Evolutionary conservation across 2,329 filamentous ascomycete genomes (phyloP).

Genomic region (Venturia carpophila): DNA sequence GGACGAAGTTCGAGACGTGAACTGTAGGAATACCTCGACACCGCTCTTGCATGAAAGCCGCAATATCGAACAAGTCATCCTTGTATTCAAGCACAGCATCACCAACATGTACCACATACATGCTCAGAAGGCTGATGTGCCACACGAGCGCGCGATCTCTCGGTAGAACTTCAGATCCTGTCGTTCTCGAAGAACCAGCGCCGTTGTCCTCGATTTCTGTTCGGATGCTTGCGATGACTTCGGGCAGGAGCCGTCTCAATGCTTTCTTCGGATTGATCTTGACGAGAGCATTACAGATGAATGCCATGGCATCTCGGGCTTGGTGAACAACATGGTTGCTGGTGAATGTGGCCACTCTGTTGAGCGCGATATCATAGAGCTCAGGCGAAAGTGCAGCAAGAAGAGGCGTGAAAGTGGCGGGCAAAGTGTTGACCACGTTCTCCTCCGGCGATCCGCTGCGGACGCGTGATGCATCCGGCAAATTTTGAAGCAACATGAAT

Average conservation of each 20-base stretch:
- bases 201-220: conserved; percentile 97
- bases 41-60: conserved; percentile 91
- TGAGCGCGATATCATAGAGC: conserved; percentile 82
- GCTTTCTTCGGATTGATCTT: conserved; percentile 94
- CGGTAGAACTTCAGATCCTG: conserved; percentile 85
- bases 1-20: conserved; percentile 94
- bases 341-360: conserved; percentile 88
- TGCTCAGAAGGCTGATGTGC: conserved; percentile 94
- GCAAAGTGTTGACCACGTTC: conserved; percentile 90
- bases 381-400: conserved; percentile 88
- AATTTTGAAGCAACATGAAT: conserved; percentile 89
- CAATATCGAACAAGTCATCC: conserved; percentile 81
- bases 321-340: conserved; percentile 94
- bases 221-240: conserved; percentile 83
- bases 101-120: conserved; percentile 96
- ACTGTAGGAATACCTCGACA: conserved; percentile 91
- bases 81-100: conserved; percentile 83
- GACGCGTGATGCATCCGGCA: conserved; percentile 82
- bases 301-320: conserved; percentile 94
- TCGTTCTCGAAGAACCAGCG: conserved; percentile 88
- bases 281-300: conserved; percentile 92
- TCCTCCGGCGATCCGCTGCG: conserved; percentile 91
- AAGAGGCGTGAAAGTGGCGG: conserved; percentile 81
- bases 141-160: conserved; percentile 89
- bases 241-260: conserved; percentile 80